Evolutionary conservation across 257 asterid species (phyloP).

Genomic region (Rubia yunnanensis): DNA sequence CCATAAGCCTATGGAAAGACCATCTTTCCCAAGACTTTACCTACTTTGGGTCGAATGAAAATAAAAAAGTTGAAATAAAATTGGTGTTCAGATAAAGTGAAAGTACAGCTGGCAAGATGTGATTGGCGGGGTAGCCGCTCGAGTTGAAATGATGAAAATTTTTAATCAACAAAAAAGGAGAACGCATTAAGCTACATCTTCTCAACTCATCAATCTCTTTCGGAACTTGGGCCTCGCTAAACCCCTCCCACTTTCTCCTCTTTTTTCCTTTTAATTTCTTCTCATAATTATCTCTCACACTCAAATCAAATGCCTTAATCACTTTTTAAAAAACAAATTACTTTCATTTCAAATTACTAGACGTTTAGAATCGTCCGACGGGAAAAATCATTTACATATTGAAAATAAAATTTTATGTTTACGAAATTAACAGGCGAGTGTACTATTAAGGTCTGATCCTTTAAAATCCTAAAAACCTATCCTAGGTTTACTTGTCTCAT

Average conservation of each 20-base stretch:
- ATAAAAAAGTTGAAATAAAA: not conserved
- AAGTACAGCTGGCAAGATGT: constrained; percentile 24
- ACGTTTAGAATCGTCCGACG: no score
- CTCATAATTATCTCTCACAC: constrained; percentile 23
- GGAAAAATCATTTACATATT: no score
- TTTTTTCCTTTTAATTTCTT: constrained; percentile 12
- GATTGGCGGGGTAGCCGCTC: constrained; percentile 39
- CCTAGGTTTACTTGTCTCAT: no score
- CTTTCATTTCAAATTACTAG: no score
- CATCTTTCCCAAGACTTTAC: no score
- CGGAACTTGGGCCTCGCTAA: constrained; percentile 84
- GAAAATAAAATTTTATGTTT: no score
- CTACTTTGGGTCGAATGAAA: not conserved
- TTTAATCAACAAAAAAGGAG: constrained; percentile 16
- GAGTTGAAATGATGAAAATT: constrained; percentile 42
- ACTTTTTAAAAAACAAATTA: no score
- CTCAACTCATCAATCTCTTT: constrained; percentile 45
- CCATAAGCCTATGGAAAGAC: no score
- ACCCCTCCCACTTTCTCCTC: constrained; percentile 21
- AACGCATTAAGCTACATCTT: constrained; percentile 23
- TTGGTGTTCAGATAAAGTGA: not conserved
- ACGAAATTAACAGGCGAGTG: no score
- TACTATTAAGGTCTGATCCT: no score
- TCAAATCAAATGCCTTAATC: constrained; percentile 1
- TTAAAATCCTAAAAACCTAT: no score